Evolutionary conservation across 2,329 filamentous ascomycete genomes (phyloP), one percentile per base, ranked within the genome.

Genomic region (Fusarium albidum): DNA sequence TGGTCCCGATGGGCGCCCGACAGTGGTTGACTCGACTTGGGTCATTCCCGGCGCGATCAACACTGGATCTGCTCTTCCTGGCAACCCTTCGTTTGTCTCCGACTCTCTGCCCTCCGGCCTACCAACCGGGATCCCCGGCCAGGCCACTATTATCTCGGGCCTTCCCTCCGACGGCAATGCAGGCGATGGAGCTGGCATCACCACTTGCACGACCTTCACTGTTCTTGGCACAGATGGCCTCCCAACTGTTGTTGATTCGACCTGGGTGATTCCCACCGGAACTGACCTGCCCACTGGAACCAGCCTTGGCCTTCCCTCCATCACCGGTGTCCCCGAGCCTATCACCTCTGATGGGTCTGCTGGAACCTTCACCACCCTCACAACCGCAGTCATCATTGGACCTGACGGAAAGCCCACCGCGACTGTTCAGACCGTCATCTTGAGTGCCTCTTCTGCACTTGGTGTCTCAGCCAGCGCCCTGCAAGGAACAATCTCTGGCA

Each of bases 21-120:
- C 68, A 11, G 52, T 70, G 34, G 52, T 71, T 12, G 71, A 72
- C 39, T 66, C 71, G 4, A 74, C 71, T 10, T 65, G 70, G 58
- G 59, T 71, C 7, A 54, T 72, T 18, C 60, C 67, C 18, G 61
- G 54, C 27, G 60, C 63, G 43, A 38, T 53, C 31, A 48, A 53
- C 18, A 56, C 66, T 15, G 63, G 65, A 10, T 51, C 61, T 2
- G 59, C 40, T 9, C 15, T 52, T 18, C 46, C 63, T n/a, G 32
- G n/a, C 3, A 61, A 51, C 26, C 64, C 64, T 25, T 59, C 64
- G 2, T 67, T 60, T 40, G 50, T 62, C 31, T 59, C 64, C 3
- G 49, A 61, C 33, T 49, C 33, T 11, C 44, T 53, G 25, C 50
- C 53, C 28, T 57, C 64, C 31, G 66, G 63, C 18, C 26, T 69